These are phyloP conservation scores for Aspergillus pseudonomiae DNA, from an alignment of 2,329 filamentous ascomycete species.

Conservation along the genomic window DNA sequence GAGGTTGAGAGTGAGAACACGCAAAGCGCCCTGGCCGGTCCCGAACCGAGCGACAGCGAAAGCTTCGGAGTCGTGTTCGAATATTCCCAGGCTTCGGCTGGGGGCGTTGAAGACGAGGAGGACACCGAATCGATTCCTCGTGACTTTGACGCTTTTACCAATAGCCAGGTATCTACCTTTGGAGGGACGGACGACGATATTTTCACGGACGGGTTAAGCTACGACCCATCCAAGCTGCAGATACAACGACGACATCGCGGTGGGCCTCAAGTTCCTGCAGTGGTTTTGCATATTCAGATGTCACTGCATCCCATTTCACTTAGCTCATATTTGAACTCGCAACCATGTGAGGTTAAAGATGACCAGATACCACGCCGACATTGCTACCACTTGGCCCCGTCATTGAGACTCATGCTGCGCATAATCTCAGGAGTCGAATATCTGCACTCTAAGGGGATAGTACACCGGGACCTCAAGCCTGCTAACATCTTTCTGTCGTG, in stretches of 20 bases:
- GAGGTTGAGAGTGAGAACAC: slow-evolving; percentile 19
- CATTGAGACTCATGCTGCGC: slow-evolving; percentile 59
- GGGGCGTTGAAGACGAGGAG: slow-evolving; percentile 47
- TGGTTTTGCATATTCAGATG: slow-evolving; percentile 70
- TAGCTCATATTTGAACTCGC: slow-evolving; percentile 58
- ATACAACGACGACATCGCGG: slow-evolving; percentile 28
- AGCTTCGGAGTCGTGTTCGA: slow-evolving; percentile 47
- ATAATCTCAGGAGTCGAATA: slow-evolving; percentile 68
- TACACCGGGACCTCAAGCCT: slow-evolving; percentile 70
- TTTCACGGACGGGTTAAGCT: slow-evolving; percentile 46
- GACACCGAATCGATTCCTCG: slow-evolving; percentile 55
- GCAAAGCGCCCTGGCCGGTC: slow-evolving; percentile 19
- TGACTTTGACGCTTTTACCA: slow-evolving; percentile 35
- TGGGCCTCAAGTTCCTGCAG: slow-evolving; percentile 34
- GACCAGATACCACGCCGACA: slow-evolving; percentile 46
- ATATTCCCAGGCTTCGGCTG: slow-evolving; percentile 37
- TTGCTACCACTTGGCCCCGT: slow-evolving; percentile 64
- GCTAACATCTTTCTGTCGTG: slow-evolving; percentile 67
- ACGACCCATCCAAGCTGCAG: slow-evolving; percentile 38
- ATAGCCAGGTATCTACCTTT: slow-evolving; percentile 38
- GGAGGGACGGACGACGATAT: slow-evolving; percentile 42
- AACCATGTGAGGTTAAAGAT: slow-evolving; percentile 25
- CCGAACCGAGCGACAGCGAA: slow-evolving; percentile 27
- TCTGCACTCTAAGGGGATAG: slow-evolving; percentile 61
- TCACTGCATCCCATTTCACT: slow-evolving; percentile 66